Conservation (phyloP, 768 basidiomycete genomes). For the Rubroboletus pulcherrimus region DNA sequence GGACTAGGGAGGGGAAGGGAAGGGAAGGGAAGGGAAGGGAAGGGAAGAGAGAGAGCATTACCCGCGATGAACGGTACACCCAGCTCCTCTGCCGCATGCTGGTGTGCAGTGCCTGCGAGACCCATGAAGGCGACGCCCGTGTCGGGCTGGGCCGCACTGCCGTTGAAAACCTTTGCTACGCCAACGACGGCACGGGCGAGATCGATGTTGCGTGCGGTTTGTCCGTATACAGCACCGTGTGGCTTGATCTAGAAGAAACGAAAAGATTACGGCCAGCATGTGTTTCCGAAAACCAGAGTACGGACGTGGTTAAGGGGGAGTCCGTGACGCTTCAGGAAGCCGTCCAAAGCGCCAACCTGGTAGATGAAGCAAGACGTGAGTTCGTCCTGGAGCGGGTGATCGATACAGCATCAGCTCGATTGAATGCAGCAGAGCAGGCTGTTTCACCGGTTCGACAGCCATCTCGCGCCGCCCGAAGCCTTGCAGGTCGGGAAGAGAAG, state of each 20-base stretch:
- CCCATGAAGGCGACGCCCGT: conserved; percentile 53
- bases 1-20: neutral
- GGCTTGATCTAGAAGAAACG: conserved; percentile 46
- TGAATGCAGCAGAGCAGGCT: neutral
- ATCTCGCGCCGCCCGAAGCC: conserved; percentile 67
- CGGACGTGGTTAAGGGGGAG: conserved; percentile 55
- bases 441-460: conserved; percentile 52
- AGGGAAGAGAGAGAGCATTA: conserved; percentile 18
- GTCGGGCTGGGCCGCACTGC: conserved; percentile 17
- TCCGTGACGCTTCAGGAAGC: conserved; percentile 53
- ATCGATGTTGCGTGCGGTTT: conserved; percentile 51
- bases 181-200: conserved; percentile 53
- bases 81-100: conserved; percentile 49
- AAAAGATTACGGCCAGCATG: neutral
- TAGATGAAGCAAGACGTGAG: conserved; percentile 56
- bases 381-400: conserved; percentile 39
- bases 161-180: conserved; percentile 49
- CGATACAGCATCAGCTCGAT: neutral
- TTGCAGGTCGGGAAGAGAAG: conserved; percentile 55
- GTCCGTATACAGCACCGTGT: conserved; percentile 60
- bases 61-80: conserved; percentile 63
- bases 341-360: conserved; percentile 62
- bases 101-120: conserved; percentile 60
- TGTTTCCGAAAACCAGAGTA: neutral
- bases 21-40: neutral